Percentiles rank a stretch among this genome's conserved stretches.
These are phyloP conservation scores for Penicillium coprophilum DNA, from an alignment of 495 filamentous ascomycete species.

Conservation along the genomic window DNA sequence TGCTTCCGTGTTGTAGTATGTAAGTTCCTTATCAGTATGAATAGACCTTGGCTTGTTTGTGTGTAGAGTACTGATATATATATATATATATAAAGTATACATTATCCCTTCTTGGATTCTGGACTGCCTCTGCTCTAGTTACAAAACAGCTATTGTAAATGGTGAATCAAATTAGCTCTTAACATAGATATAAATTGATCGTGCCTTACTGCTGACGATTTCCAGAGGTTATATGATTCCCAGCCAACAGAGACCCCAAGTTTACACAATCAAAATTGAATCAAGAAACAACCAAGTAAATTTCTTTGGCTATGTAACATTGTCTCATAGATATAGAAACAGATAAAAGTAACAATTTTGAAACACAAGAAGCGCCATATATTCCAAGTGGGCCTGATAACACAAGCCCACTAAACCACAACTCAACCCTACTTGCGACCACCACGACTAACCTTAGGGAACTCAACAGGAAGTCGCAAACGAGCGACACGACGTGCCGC, in stretches of 20 bases:
- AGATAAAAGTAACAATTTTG: slow-evolving; percentile 15
- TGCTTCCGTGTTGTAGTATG: not conserved
- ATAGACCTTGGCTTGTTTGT: not conserved
- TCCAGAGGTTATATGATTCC: not conserved
- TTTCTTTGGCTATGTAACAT: slow-evolving; percentile 23
- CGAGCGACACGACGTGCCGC: slow-evolving; percentile 61
- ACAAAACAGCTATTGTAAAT: not conserved
- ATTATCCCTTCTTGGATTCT: not conserved
- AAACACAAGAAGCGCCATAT: slow-evolving; percentile 27
- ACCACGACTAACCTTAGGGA: slow-evolving; percentile 63
- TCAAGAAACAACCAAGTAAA: not conserved
- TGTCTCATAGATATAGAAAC: slow-evolving; percentile 25
- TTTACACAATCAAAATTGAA: not conserved
- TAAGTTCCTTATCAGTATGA: not conserved
- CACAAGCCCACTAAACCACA: slow-evolving; percentile 11
- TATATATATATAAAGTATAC: no score
- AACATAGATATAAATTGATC: not conserved
- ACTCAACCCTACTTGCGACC: slow-evolving; percentile 27
- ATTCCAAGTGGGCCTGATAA: slow-evolving; percentile 12
- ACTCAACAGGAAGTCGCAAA: slow-evolving; percentile 75
- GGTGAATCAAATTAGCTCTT: not conserved
- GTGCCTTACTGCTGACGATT: not conserved
- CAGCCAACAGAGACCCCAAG: not conserved
- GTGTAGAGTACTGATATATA: not conserved
- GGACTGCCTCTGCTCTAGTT: not conserved